phyloP scores from a whole-genome alignment of 1,284 basidiomycete genomes.

The Puccinia novopanici region DNA sequence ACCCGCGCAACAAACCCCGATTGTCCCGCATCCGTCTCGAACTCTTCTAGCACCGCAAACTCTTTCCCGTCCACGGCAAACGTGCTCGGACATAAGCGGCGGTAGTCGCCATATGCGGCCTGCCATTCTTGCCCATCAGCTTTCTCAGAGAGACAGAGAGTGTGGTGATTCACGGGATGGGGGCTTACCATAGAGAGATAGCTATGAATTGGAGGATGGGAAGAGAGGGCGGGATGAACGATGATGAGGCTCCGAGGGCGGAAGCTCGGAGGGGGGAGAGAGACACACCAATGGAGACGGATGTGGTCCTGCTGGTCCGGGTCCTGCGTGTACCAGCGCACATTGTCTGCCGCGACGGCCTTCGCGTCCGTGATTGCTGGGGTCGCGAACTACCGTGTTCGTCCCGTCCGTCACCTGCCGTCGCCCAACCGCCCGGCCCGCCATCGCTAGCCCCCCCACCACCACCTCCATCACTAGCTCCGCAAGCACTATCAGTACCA shows the following conservation, averaged over 20 bases:
- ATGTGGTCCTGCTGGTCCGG: constrained; percentile 46
- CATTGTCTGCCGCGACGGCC: constrained; percentile 11
- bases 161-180: background rate
- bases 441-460: too few relatives aligned
- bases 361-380: constrained; percentile 15
- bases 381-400: background rate
- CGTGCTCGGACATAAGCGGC: constrained; percentile 21
- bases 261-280: background rate
- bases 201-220: background rate
- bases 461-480: too few relatives aligned
- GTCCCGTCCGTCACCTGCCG: constrained; percentile 36
- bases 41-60: constrained; percentile 33
- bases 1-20: constrained; percentile 20
- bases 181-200: constrained; percentile 44
- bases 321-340: constrained; percentile 23
- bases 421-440: too few relatives aligned
- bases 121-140: background rate
- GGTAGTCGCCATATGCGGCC: constrained; percentile 45
- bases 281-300: constrained; percentile 33
- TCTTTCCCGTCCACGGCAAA: constrained; percentile 39
- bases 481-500: too few relatives aligned
- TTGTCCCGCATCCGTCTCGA: constrained; percentile 24
- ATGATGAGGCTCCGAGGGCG: too few relatives aligned
- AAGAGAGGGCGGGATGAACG: too few relatives aligned
- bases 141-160: too few relatives aligned